These are phyloP conservation scores for Solanum habrochaites DNA, from an alignment of 257 asterid species.

Conservation along the genomic window DNA sequence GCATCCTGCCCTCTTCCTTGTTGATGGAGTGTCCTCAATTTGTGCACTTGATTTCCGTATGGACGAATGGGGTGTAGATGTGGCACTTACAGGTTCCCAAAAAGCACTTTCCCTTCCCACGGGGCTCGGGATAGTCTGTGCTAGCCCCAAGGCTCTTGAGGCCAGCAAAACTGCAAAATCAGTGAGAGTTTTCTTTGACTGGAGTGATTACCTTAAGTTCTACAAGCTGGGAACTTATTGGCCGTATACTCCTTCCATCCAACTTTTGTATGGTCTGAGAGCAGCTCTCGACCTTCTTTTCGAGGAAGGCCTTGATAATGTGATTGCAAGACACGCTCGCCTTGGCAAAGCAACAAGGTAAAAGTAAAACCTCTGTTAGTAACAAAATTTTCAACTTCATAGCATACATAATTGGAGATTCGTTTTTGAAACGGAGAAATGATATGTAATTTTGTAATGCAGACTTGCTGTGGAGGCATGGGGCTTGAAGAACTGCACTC, in stretches of 20 bases:
- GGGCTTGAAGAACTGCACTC: slow-evolving; percentile 99
- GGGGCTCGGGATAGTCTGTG: slow-evolving; percentile 90
- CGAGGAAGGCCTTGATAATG: slow-evolving; percentile 96
- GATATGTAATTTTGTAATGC: neutral
- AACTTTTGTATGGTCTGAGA: slow-evolving; percentile 80
- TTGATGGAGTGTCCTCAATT: slow-evolving; percentile 95
- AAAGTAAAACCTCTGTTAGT: neutral
- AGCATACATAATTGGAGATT: neutral
- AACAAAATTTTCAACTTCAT: neutral
- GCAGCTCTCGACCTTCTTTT: slow-evolving; percentile 86
- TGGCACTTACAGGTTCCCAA: slow-evolving; percentile 94
- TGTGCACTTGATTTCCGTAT: slow-evolving; percentile 97
- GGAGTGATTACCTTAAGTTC: slow-evolving; percentile 91
- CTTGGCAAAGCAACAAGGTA: slow-evolving; percentile 94
- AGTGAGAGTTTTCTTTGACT: slow-evolving; percentile 89
- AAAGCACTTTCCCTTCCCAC: slow-evolving; percentile 97
- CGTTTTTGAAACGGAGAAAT: neutral
- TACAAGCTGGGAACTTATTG: slow-evolving; percentile 89
- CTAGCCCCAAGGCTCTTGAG: slow-evolving; percentile 91
- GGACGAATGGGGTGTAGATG: slow-evolving; percentile 99
- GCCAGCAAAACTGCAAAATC: slow-evolving; percentile 85
- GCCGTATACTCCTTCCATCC: slow-evolving; percentile 99
- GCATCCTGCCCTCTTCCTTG: slow-evolving; percentile 90
- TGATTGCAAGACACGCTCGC: slow-evolving; percentile 71
- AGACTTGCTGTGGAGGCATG: slow-evolving; percentile 98